These are phyloP conservation scores for Lepiota subincarnata DNA, from an alignment of 768 basidiomycete genomes.

Conservation along the genomic window DNA sequence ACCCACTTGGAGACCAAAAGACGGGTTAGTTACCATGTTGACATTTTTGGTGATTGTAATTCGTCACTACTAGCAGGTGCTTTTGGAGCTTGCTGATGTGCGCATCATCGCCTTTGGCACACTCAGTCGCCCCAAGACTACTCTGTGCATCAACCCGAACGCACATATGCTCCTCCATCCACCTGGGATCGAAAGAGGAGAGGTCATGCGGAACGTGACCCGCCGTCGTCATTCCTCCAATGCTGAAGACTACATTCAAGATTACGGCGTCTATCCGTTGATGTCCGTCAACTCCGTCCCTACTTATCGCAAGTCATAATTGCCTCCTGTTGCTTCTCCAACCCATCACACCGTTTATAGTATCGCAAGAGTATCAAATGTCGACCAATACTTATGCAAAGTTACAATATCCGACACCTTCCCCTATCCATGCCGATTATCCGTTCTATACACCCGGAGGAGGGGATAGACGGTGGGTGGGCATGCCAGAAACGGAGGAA, in stretches of 20 bases:
- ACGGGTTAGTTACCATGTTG: conserved; percentile 41
- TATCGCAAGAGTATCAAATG: conserved; percentile 26
- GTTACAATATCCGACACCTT: conserved; percentile 56
- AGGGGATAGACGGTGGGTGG: conserved; percentile 60
- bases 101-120: conserved; percentile 71
- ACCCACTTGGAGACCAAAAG: conserved; percentile 63
- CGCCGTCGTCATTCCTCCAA: background rate
- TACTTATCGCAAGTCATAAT: conserved; percentile 25
- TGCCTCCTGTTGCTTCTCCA: background rate
- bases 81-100: conserved; percentile 68
- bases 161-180: conserved; percentile 69
- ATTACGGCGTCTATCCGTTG: conserved; percentile 42
- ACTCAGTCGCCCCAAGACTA: conserved; percentile 51
- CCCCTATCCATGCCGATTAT: conserved; percentile 53
- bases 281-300: conserved; percentile 26
- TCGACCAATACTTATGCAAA: conserved; percentile 34
- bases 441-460: conserved; percentile 73
- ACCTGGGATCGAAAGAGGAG: conserved; percentile 48
- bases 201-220: background rate
- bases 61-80: conserved; percentile 38
- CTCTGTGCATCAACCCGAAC: conserved; percentile 58
- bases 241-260: conserved; percentile 17
- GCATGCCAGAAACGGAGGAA: conserved; percentile 44
- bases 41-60: background rate
- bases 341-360: conserved; percentile 14